phyloP scores from a whole-genome alignment of 495 filamentous ascomycete species.

The Umbilicaria muhlenbergii region DNA sequence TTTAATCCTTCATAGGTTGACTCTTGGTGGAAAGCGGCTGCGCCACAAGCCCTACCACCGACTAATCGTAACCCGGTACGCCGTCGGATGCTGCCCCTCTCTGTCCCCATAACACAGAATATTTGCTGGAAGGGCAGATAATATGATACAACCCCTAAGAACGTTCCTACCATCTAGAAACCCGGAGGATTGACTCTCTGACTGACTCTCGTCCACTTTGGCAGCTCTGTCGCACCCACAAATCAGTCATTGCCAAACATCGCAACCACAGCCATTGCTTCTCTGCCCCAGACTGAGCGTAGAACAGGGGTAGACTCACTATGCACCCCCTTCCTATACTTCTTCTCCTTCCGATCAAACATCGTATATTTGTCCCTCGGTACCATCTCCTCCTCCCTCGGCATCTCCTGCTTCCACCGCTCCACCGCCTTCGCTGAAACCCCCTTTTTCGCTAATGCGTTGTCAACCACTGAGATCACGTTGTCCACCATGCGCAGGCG shows the following conservation, averaged over 20 bases:
- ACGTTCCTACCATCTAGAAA: slow-evolving; percentile 36
- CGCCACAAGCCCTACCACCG: no score
- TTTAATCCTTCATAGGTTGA: no score
- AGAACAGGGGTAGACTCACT: slow-evolving; percentile 43
- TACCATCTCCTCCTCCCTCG: slow-evolving; percentile 88
- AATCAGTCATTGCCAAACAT: slow-evolving; percentile 4
- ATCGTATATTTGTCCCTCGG: slow-evolving; percentile 95
- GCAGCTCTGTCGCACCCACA: slow-evolving; percentile 45
- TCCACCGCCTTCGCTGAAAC: slow-evolving; percentile 50
- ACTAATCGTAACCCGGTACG: no score
- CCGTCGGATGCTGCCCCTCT: no score
- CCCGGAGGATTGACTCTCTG: slow-evolving; percentile 88
- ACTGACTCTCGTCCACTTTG: slow-evolving; percentile 91
- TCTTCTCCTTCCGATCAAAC: slow-evolving; percentile 91
- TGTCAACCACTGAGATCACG: slow-evolving; percentile 61
- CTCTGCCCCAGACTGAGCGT: not conserved
- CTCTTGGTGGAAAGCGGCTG: no score
- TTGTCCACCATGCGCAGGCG: slow-evolving; percentile 74
- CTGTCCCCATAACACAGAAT: no score
- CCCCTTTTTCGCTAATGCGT: slow-evolving; percentile 55
- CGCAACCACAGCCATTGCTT: not conserved
- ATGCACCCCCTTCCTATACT: slow-evolving; percentile 89
- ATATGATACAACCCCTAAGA: no score
- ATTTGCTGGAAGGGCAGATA: no score
- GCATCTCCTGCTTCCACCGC: slow-evolving; percentile 90